phyloP scores from a whole-genome alignment of 2,329 filamentous ascomycete species.

The Beauveria bassiana region DNA sequence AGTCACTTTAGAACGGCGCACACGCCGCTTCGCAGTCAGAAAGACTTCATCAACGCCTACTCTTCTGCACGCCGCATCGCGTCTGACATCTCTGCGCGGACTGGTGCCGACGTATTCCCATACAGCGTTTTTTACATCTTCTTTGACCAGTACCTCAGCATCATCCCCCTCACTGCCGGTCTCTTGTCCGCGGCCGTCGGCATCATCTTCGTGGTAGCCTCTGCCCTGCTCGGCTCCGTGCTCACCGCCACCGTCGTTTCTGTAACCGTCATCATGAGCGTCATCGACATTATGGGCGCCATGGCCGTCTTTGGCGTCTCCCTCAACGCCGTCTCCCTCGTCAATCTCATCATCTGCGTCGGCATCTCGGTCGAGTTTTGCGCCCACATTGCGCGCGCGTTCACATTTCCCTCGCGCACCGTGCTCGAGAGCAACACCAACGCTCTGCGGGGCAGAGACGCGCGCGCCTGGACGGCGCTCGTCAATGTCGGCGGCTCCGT shows the following conservation, averaged over 20 bases:
- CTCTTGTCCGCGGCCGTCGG: conserved; percentile 76
- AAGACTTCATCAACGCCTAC: conserved; percentile 90
- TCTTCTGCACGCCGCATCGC: conserved; percentile 83
- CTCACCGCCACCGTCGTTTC: conserved; percentile 77
- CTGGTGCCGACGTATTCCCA: conserved; percentile 79
- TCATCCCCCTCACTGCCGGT: conserved; percentile 69
- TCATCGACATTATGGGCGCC: conserved; percentile 87
- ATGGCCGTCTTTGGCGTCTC: conserved; percentile 88
- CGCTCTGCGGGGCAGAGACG: conserved; percentile 73
- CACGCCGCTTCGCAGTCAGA: conserved; percentile 75
- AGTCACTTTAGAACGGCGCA: conserved; percentile 91
- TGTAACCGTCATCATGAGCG: conserved; percentile 82
- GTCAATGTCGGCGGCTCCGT: conserved; percentile 93
- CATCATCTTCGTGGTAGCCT: conserved; percentile 76
- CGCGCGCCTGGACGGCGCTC: conserved; percentile 83
- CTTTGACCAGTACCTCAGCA: conserved; percentile 92
- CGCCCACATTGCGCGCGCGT: conserved; percentile 90
- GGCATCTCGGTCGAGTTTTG: conserved; percentile 97
- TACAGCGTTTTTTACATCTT: conserved; percentile 99
- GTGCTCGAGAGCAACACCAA: conserved; percentile 72
- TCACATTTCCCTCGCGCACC: conserved; percentile 80
- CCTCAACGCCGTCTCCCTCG: conserved; percentile 88
- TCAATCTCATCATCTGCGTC: conserved; percentile 95
- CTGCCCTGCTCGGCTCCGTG: conserved; percentile 74
- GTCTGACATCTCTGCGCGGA: conserved; percentile 60